Evolutionary conservation across 2,329 filamentous ascomycete species (phyloP).

Genomic region (Penicillium paneum): DNA sequence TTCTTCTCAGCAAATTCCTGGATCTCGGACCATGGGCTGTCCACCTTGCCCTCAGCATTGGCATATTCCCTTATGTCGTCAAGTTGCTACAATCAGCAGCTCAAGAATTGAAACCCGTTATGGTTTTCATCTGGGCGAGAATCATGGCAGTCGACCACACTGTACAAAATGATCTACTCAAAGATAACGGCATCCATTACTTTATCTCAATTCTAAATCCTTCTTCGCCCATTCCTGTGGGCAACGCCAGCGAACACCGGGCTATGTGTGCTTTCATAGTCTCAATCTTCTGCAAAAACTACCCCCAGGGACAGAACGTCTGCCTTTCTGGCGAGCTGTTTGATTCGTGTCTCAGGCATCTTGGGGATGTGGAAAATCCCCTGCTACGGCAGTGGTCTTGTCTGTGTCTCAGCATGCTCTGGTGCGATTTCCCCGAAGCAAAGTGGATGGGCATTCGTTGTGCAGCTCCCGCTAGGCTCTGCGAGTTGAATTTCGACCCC

Average conservation of each 20-base stretch:
- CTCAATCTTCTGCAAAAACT: slow-evolving; percentile 93
- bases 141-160: slow-evolving; percentile 92
- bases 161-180: slow-evolving; percentile 89
- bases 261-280: slow-evolving; percentile 99
- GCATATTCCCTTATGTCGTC: slow-evolving; percentile 98
- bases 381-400: slow-evolving; percentile 93
- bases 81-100: slow-evolving; percentile 95
- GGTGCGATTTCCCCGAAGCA: slow-evolving; percentile 84
- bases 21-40: slow-evolving; percentile 97
- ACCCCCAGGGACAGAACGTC: slow-evolving; percentile 85
- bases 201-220: slow-evolving; percentile 92
- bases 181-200: slow-evolving; percentile 96
- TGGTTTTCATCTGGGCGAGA: slow-evolving; percentile 99
- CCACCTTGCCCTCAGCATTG: slow-evolving; percentile 94
- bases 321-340: slow-evolving; percentile 90
- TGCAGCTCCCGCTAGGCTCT: slow-evolving; percentile 76
- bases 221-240: slow-evolving; percentile 74
- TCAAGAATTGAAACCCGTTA: slow-evolving; percentile 90
- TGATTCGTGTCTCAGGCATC: slow-evolving; percentile 77
- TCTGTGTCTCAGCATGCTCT: slow-evolving; percentile 90
- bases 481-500: slow-evolving; percentile 75
- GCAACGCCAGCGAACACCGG: slow-evolving; percentile 88
- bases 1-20: slow-evolving; percentile 86
- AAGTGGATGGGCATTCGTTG: slow-evolving; percentile 95
- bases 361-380: slow-evolving; percentile 81